A percentile compares a stretch with the other conserved stretches of the same genome.
phyloP scores from a whole-genome alignment of 2,329 filamentous ascomycete species.

The Colletotrichum truncatum region DNA sequence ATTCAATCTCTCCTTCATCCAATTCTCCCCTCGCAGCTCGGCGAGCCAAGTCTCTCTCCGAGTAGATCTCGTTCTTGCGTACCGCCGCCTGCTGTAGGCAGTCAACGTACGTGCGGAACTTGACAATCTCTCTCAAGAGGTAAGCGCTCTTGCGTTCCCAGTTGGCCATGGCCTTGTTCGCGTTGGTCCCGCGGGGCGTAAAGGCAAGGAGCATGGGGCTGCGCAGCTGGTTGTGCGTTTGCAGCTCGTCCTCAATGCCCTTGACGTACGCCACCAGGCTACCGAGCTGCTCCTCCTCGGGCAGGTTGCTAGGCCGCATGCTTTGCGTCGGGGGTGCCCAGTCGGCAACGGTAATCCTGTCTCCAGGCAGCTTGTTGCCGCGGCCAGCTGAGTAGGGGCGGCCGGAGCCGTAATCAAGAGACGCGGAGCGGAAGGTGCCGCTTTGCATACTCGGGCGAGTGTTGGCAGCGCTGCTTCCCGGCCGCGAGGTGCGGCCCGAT shows the following conservation, averaged over 20 bases:
- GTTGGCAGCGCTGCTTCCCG: constrained; percentile 58
- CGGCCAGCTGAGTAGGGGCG: constrained; percentile 48
- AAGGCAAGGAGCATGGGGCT: constrained; percentile 90
- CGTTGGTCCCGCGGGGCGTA: constrained; percentile 83
- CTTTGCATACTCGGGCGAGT: constrained; percentile 56
- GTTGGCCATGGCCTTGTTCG: constrained; percentile 87
- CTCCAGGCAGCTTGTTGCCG: constrained; percentile 76
- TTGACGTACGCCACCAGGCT: constrained; percentile 82
- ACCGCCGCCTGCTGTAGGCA: constrained; percentile 76
- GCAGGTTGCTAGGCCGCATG: constrained; percentile 82
- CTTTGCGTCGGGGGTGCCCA: constrained; percentile 92
- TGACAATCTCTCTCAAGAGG: constrained; percentile 91
- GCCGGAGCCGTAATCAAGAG: constrained; percentile 65
- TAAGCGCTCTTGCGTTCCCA: constrained; percentile 98
- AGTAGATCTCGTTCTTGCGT: constrained; percentile 77
- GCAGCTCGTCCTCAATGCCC: constrained; percentile 85
- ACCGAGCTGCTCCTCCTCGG: constrained; percentile 83
- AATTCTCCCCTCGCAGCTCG: constrained; percentile 59
- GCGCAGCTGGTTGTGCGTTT: constrained; percentile 87
- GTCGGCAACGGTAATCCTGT: constrained; percentile 83
- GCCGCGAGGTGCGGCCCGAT: constrained; percentile 50
- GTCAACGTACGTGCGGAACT: constrained; percentile 96
- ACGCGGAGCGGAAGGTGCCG: constrained; percentile 62
- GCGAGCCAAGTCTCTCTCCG: constrained; percentile 62
- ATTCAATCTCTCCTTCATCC: constrained; percentile 49